Base-by-base conservation (phyloP, 768 basidiomycete genomes). In the Lactifluus volemus region DNA sequence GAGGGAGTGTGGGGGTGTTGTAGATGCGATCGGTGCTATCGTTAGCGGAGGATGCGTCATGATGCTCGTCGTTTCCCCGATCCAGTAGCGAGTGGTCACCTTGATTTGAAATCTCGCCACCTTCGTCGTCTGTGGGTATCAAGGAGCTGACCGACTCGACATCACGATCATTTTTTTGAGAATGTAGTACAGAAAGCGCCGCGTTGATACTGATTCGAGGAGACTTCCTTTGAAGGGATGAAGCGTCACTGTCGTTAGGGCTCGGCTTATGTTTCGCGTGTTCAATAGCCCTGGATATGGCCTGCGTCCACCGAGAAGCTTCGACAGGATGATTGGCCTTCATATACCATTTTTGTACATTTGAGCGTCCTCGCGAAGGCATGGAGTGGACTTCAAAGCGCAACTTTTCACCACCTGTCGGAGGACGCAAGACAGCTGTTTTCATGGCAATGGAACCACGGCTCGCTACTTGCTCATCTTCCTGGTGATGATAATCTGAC, bases 381-480 rank as follows among this genome's bases (percentile, higher is more conserved):
- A 77, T 73, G 5, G 85, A 83, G 61, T 86, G 84, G 5, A 98
- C 81, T 68, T 96, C 93, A 67, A 98, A 95, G 14, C 91, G 84
- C 19, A 84, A 76, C 52, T 85, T 81, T 63, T 89, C 84, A 30
- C 71, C 67, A 42, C 78, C 71, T 7, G 77, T 67, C 11, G 81
- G 76, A 17, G 76, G 63, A 67, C 83, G 85, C 19, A 94, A 73
- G 5, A 79, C 73, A 0, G 92, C 93, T 0, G 80, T 85, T 67
- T 84, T 85, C 85, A 97, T 89, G 2, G 87, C 83, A 65, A 98
- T 93, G 0, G 92, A 87, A 0, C 95, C 95, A 19, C 95, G 81
- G 51, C 85, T 86, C 0, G 92, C 85, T 34, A 93, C 76, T 8
- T 82, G 81, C 73, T 98, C 94, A 69, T 98, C 95, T 64, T 92